phyloP scores from a whole-genome alignment of 139 green algal genomes.

The Mesotaenium endlicherianum region DNA sequence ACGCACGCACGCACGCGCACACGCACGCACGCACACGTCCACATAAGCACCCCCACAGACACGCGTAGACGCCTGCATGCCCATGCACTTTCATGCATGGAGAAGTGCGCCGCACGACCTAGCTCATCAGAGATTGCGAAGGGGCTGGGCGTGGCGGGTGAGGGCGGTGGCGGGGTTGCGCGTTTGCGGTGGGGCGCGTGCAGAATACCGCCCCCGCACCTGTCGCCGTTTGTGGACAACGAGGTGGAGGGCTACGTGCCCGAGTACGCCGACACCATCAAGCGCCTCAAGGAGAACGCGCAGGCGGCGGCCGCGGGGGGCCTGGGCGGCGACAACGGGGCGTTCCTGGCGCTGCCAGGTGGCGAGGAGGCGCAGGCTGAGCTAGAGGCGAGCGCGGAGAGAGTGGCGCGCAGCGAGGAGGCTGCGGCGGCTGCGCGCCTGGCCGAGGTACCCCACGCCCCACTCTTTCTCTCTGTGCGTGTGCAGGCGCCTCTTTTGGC shows the following conservation, averaged over 20 bases:
- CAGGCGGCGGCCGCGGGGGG: neutral
- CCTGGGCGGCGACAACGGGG: neutral
- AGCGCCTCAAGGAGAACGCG: conserved; percentile 67
- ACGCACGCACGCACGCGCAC: no score
- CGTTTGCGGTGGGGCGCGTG: no score
- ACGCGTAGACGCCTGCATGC: no score
- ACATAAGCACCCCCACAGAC: no score
- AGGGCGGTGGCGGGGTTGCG: no score
- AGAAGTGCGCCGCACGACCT: no score
- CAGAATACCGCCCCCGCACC: conserved; percentile 79
- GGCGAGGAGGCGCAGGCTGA: conserved; percentile 11
- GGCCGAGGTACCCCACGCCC: conserved; percentile 33
- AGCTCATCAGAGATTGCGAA: no score
- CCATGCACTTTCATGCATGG: no score
- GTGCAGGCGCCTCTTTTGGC: no score
- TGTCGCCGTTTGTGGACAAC: conserved; percentile 92
- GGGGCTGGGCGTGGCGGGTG: no score
- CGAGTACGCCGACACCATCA: conserved; percentile 80
- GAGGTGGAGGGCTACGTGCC: conserved; percentile 93
- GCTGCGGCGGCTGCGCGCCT: conserved; percentile 13
- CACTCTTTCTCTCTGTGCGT: conserved; percentile 11
- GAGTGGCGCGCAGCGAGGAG: conserved; percentile 4
- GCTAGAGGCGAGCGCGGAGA: neutral
- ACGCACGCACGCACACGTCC: no score
- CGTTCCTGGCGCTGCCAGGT: neutral